These are phyloP conservation scores for Torulaspora maleeae DNA, from an alignment of 805 yeast genomes.

Conservation along the genomic window DNA sequence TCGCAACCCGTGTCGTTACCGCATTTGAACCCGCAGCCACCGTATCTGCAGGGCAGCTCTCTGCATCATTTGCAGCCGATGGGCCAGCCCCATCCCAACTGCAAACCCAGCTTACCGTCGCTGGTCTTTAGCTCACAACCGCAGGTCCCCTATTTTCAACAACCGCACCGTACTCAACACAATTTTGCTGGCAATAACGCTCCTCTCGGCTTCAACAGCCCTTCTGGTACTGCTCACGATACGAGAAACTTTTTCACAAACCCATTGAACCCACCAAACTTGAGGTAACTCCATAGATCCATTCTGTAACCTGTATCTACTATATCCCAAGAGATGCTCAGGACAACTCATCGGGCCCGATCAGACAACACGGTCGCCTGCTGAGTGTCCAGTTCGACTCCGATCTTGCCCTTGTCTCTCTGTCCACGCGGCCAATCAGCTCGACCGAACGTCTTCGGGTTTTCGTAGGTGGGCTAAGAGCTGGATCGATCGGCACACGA, in stretches of 20 bases:
- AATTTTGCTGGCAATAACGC: neutral
- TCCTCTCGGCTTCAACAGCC: constrained; percentile 1
- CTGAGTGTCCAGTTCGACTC: too few relatives aligned
- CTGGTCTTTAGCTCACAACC: neutral
- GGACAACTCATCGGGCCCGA: too few relatives aligned
- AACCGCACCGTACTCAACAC: neutral
- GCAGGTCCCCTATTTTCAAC: neutral
- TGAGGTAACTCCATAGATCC: neutral
- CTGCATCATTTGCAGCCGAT: constrained; percentile 7
- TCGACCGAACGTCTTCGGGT: neutral
- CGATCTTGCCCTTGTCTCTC: neutral
- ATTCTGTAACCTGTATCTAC: too few relatives aligned
- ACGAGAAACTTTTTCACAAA: neutral
- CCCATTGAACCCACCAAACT: neutral
- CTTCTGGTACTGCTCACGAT: neutral
- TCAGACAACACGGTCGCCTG: too few relatives aligned
- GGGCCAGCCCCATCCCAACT: neutral
- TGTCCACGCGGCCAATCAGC: neutral
- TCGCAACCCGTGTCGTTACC: constrained; percentile 8
- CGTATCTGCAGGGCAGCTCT: constrained; percentile 4
- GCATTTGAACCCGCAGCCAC: constrained; percentile 4
- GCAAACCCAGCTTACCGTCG: neutral
- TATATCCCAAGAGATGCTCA: too few relatives aligned
- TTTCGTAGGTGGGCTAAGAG: neutral
- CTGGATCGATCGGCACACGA: neutral